Percentiles rank a stretch among this genome's conserved stretches.
Evolutionary conservation across 208 protist species (phyloP).

Genomic region (Angomonas desouzai): DNA sequence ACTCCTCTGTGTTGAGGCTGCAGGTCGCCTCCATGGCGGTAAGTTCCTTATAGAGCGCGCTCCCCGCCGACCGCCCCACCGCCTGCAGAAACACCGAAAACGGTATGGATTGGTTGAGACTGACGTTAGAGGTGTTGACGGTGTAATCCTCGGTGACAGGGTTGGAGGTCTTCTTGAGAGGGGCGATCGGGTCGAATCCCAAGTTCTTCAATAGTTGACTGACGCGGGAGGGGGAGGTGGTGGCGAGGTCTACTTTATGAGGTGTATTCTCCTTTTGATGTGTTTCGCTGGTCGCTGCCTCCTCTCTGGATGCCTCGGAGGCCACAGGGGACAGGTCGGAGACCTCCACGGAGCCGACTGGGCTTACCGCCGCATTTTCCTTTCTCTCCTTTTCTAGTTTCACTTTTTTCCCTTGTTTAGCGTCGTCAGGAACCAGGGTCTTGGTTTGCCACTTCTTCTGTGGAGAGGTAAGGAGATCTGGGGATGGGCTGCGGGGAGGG

Average conservation of each 20-base stretch:
- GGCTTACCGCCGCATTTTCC: neutral
- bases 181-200: neutral
- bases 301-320: neutral
- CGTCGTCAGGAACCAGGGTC: neutral
- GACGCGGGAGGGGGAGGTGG: neutral
- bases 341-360: neutral
- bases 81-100: slow-evolving; percentile 21
- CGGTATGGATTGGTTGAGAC: slow-evolving; percentile 9
- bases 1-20: slow-evolving; percentile 11
- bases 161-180: neutral
- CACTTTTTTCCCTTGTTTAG: neutral
- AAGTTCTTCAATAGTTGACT: neutral
- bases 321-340: neutral
- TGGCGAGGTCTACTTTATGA: neutral
- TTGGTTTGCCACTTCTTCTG: neutral
- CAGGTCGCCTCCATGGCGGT: slow-evolving; percentile 29
- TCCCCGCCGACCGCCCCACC: slow-evolving; percentile 17
- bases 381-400: neutral
- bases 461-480: neutral
- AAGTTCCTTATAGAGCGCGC: slow-evolving; percentile 23
- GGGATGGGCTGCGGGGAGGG: neutral
- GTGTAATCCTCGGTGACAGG: neutral
- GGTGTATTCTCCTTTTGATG: neutral
- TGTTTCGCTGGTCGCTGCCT: neutral
- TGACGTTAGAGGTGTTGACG: neutral